Conservation (phyloP, 495 filamentous ascomycete genomes). For the Sphaerosporella brunnea region DNA sequence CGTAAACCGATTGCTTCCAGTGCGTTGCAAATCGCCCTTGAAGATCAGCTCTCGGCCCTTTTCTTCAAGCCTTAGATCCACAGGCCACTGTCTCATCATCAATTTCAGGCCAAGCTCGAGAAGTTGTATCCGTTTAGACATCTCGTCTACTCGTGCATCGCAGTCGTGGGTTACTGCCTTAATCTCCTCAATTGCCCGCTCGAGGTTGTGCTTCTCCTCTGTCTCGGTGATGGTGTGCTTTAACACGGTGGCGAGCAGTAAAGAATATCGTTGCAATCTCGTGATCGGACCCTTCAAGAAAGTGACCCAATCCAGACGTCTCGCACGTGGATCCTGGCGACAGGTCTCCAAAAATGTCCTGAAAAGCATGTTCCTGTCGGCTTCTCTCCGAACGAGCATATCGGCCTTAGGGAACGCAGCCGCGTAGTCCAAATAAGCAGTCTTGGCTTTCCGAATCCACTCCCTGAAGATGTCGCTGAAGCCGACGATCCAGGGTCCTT, state of each 20-base stretch:
- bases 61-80: constrained; percentile 81
- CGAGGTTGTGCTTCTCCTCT: constrained; percentile 78
- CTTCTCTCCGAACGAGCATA: constrained; percentile 68
- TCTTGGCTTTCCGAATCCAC: constrained; percentile 90
- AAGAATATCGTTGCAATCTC: constrained; percentile 72
- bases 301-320: constrained; percentile 79
- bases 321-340: constrained; percentile 60
- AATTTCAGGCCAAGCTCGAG: constrained; percentile 69
- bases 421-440: constrained; percentile 81
- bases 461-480: constrained; percentile 97
- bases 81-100: constrained; percentile 71
- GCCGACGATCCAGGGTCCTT: constrained; percentile 82
- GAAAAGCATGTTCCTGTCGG: constrained; percentile 71
- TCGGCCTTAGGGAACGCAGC: constrained; percentile 69
- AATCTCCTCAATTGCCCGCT: constrained; percentile 84
- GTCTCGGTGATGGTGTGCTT: constrained; percentile 67
- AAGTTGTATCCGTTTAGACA: constrained; percentile 76
- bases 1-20: constrained; percentile 68
- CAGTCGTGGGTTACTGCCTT: constrained; percentile 81
- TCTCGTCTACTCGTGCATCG: constrained; percentile 85
- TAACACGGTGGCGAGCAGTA: constrained; percentile 66
- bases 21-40: constrained; percentile 74
- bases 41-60: constrained; percentile 77
- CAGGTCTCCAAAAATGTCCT: constrained; percentile 65
- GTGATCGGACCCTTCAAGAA: constrained; percentile 90